phyloP scores from a whole-genome alignment of 1,284 basidiomycete species.

The Trichosporon sp. region DNA sequence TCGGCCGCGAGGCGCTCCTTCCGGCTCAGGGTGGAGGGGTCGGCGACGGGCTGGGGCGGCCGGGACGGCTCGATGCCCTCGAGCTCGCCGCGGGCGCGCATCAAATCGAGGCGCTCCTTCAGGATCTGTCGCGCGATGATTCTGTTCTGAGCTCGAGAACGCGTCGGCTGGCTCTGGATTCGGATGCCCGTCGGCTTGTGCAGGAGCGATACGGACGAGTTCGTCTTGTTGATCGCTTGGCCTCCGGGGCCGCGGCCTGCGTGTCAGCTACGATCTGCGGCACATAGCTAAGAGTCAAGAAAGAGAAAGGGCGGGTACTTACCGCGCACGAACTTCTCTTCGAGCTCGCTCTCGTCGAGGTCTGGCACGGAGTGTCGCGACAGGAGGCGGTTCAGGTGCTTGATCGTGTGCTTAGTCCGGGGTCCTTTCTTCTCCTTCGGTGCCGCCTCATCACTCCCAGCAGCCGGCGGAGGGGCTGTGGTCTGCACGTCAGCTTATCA shows the following conservation, averaged over 20 bases:
- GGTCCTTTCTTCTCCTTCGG: neutral
- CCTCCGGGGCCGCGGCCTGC: slow-evolving; percentile 51
- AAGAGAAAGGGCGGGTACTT: too few relatives aligned
- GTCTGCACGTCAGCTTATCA: neutral
- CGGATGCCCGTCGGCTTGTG: slow-evolving; percentile 51
- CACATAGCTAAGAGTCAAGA: neutral
- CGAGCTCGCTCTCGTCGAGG: slow-evolving; percentile 44
- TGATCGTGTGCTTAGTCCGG: slow-evolving; percentile 25
- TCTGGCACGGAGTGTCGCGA: slow-evolving; percentile 26
- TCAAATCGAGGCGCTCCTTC: slow-evolving; percentile 40
- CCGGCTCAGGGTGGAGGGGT: slow-evolving; percentile 10
- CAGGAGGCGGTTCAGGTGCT: slow-evolving; percentile 40
- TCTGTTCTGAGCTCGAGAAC: slow-evolving; percentile 50
- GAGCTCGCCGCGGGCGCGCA: slow-evolving; percentile 26
- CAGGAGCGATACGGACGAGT: slow-evolving; percentile 48
- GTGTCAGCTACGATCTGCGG: neutral
- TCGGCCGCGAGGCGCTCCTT: slow-evolving; percentile 25
- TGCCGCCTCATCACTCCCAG: neutral
- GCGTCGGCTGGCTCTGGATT: slow-evolving; percentile 51
- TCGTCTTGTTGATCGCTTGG: slow-evolving; percentile 52
- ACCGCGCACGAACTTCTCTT: slow-evolving; percentile 49
- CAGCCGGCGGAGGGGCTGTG: neutral
- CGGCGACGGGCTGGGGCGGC: neutral
- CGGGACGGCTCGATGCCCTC: neutral
- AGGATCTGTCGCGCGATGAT: slow-evolving; percentile 47